These are phyloP conservation scores for Zasmidium citrigriseum DNA, from an alignment of 2,329 filamentous ascomycete species.

Conservation along the genomic window DNA sequence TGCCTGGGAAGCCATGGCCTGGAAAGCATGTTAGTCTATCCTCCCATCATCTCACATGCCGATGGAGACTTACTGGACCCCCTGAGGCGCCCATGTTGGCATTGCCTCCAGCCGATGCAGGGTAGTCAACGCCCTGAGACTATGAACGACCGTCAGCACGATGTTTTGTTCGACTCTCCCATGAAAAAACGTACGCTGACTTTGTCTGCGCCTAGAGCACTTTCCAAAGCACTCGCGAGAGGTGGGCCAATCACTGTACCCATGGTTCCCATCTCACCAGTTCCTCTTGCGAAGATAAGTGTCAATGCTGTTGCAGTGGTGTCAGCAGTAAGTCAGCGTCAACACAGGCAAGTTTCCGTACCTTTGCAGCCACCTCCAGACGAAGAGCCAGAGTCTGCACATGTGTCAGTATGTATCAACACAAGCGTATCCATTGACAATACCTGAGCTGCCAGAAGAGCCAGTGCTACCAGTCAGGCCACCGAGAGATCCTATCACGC, in stretches of 20 bases:
- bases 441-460: neutral
- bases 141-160: neutral
- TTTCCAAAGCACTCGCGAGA: conserved; percentile 20
- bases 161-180: neutral
- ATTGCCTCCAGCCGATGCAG: conserved; percentile 26
- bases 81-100: conserved; percentile 26
- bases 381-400: neutral
- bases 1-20: conserved; percentile 18
- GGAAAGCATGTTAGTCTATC: neutral
- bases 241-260: conserved; percentile 38
- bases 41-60: neutral
- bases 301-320: conserved; percentile 50
- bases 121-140: conserved; percentile 30
- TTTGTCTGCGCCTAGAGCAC: conserved; percentile 20
- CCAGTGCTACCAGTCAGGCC: neutral
- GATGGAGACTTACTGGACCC: conserved; percentile 12
- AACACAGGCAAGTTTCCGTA: neutral
- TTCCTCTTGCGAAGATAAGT: conserved; percentile 61
- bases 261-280: conserved; percentile 55
- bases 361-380: conserved; percentile 11
- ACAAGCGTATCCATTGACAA: neutral
- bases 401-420: neutral
- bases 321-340: neutral
- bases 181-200: conserved; percentile 13
- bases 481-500: neutral